Evolutionary conservation across 2,329 filamentous ascomycete species (phyloP).

Genomic region (Paecilomyces sp.): DNA sequence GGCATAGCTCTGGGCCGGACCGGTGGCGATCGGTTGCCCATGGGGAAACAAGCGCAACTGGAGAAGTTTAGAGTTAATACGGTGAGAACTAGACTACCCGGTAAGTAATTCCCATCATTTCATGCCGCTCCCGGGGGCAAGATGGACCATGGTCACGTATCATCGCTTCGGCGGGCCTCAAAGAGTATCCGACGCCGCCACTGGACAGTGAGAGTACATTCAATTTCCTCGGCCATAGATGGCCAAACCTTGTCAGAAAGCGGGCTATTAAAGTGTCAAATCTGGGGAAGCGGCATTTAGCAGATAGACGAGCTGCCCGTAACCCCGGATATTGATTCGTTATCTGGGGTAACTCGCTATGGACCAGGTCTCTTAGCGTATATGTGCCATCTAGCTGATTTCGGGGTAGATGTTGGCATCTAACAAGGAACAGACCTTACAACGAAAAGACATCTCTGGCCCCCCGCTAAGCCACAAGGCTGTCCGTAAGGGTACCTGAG

Average conservation of each 20-base stretch:
- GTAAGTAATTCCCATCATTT: neutral
- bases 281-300: neutral
- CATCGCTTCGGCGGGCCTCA: neutral
- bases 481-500: neutral
- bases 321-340: neutral
- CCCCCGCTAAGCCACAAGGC: neutral
- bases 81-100: neutral
- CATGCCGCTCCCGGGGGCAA: neutral
- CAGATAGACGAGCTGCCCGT: neutral
- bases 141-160: neutral
- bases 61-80: neutral
- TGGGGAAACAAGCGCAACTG: neutral
- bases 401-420: neutral
- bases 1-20: neutral
- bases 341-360: neutral
- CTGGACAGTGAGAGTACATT: neutral
- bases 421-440: neutral
- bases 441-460: neutral
- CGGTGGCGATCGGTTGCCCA: neutral
- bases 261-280: neutral
- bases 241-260: neutral
- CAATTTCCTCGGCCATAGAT: neutral
- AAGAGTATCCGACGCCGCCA: neutral
- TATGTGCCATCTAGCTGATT: neutral
- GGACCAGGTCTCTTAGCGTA: neutral